Percentiles rank a stretch among this genome's conserved stretches.
Evolutionary conservation across 73 alveolate species (phyloP).

Genomic region (Symbiodinium natans): DNA sequence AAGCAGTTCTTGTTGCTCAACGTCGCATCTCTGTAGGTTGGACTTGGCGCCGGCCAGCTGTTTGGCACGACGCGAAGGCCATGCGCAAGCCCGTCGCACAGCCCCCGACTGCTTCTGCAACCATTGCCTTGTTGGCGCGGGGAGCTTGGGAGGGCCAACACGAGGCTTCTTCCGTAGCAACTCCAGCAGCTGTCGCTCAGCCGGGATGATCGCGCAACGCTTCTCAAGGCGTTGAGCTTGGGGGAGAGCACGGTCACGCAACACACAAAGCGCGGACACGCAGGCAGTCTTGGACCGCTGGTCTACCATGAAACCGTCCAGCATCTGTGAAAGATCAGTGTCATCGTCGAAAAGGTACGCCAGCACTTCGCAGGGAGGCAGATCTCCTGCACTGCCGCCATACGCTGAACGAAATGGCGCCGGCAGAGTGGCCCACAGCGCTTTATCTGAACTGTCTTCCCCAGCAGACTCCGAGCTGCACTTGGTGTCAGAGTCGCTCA

Average conservation of each 20-base stretch:
- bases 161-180: background rate
- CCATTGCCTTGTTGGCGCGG: background rate
- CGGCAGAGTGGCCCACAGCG: background rate
- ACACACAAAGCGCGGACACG: no score
- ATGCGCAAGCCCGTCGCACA: background rate
- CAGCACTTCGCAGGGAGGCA: background rate
- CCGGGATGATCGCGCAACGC: no score
- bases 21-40: background rate
- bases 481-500: background rate
- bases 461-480: background rate
- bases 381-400: background rate
- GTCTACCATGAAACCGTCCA: background rate
- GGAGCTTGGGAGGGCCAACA: background rate
- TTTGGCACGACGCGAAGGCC: background rate
- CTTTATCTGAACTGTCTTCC: background rate
- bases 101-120: background rate
- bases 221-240: no score
- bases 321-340: background rate
- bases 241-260: no score
- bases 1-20: background rate
- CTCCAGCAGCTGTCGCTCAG: background rate
- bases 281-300: background rate
- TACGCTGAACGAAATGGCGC: background rate
- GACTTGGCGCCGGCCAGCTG: background rate
- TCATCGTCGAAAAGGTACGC: slow-evolving; percentile 1